These are phyloP conservation scores for Acrocalymma vagum DNA, from an alignment of 2,329 filamentous ascomycete species.

Conservation along the genomic window DNA sequence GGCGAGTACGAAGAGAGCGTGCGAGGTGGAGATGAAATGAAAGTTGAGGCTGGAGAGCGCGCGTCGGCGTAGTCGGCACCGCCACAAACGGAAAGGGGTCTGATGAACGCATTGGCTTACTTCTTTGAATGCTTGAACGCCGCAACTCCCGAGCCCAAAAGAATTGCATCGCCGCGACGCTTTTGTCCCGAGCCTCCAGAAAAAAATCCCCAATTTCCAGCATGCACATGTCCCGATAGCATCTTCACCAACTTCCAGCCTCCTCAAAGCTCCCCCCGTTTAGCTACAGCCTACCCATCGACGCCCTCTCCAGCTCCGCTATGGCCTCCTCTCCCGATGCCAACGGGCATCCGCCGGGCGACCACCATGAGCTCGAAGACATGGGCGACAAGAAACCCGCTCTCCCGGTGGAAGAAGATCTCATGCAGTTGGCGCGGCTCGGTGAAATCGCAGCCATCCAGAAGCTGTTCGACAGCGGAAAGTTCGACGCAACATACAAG, in stretches of 20 bases:
- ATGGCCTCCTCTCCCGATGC: constrained; percentile 36
- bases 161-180: constrained; percentile 18
- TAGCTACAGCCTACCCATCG: constrained; percentile 3
- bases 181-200: neutral
- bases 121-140: constrained; percentile 19
- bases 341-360: constrained; percentile 29
- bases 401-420: constrained; percentile 73
- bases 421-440: constrained; percentile 93
- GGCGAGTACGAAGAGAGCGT: too few relatives aligned
- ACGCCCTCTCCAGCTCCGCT: constrained; percentile 20
- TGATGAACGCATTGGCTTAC: constrained; percentile 27
- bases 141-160: constrained; percentile 25
- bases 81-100: too few relatives aligned
- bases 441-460: constrained; percentile 89
- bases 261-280: constrained; percentile 5
- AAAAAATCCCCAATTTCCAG: constrained; percentile 2
- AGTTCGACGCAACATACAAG: constrained; percentile 80
- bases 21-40: too few relatives aligned
- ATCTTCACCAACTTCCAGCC: neutral
- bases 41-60: too few relatives aligned
- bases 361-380: constrained; percentile 47
- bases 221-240: constrained; percentile 20
- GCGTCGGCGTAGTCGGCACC: too few relatives aligned
- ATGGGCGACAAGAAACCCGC: constrained; percentile 44
- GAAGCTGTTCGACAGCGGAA: constrained; percentile 84